Evolutionary conservation across 2,329 filamentous ascomycete genomes (phyloP).

Genomic region (Mycosphaerella arachidis): DNA sequence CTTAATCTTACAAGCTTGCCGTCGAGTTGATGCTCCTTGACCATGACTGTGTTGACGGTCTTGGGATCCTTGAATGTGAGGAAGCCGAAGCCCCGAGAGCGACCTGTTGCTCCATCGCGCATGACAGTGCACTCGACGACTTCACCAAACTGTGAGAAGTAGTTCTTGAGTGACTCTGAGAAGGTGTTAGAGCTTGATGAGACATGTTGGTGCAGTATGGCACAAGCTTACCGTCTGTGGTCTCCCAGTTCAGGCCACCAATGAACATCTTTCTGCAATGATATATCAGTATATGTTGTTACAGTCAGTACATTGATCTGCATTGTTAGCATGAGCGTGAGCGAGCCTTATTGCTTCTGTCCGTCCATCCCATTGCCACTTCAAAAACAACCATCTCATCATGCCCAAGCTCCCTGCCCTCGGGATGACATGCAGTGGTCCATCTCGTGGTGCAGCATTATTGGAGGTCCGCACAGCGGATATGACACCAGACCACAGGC

Average conservation of each 20-base stretch:
- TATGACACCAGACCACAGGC: not conserved
- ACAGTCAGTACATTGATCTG: not conserved
- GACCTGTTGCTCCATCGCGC: conserved; percentile 88
- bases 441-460: not conserved
- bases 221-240: conserved; percentile 77
- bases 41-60: conserved; percentile 98
- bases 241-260: conserved; percentile 97
- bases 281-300: conserved; percentile 22
- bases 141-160: conserved; percentile 97
- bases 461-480: not conserved
- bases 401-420: not conserved
- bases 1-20: conserved; percentile 81
- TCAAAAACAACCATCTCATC: not conserved
- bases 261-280: conserved; percentile 94
- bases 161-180: conserved; percentile 88
- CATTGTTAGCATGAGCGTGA: conserved; percentile 18
- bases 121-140: conserved; percentile 99
- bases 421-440: not conserved
- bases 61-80: conserved; percentile 96
- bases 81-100: conserved; percentile 94
- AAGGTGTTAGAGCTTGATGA: conserved; percentile 26
- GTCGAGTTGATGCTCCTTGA: conserved; percentile 96
- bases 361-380: not conserved
- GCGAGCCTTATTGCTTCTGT: not conserved
- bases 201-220: not conserved